Percentiles rank a stretch among this genome's conserved stretches.
These are phyloP conservation scores for Megacollybia platyphylla DNA, from an alignment of 1,284 basidiomycete genomes.

Conservation along the genomic window DNA sequence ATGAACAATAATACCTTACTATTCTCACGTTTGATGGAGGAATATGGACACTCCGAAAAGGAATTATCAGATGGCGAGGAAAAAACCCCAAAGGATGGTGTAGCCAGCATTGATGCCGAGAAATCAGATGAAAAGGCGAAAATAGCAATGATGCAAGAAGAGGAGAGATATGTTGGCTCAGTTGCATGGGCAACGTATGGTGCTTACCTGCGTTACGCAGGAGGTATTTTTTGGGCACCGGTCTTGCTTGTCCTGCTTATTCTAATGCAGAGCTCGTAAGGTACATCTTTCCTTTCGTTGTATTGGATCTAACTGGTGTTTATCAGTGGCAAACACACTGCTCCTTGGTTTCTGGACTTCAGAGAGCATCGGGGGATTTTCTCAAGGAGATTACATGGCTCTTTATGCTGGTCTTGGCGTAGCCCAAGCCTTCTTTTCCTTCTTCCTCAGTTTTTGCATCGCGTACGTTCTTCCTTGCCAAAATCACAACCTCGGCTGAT, in stretches of 20 bases:
- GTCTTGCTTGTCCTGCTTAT: conserved; percentile 7
- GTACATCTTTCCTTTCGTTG: conserved; percentile 2
- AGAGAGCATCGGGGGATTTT: conserved; percentile 17
- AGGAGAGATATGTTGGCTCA: conserved; percentile 24
- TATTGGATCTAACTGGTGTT: background rate
- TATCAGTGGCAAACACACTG: conserved; percentile 10
- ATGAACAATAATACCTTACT: conserved; percentile 23
- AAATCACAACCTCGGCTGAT: background rate
- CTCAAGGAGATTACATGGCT: conserved; percentile 33
- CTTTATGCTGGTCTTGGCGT: conserved; percentile 34
- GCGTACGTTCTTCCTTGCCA: conserved; percentile 14
- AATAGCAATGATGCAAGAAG: conserved; percentile 16
- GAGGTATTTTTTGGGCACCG: conserved; percentile 15
- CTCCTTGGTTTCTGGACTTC: conserved; percentile 12
- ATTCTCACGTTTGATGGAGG: conserved; percentile 32
- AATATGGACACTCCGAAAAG: conserved; percentile 22
- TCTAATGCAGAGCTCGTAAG: conserved; percentile 8
- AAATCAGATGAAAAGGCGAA: background rate
- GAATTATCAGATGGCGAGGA: conserved; percentile 3
- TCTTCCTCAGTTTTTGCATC: conserved; percentile 26
- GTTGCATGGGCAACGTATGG: conserved; percentile 21
- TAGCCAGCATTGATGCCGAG: background rate
- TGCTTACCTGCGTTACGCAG: conserved; percentile 26
- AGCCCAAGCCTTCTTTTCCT: conserved; percentile 28
- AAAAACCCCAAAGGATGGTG: background rate